Conservation (phyloP, 1,284 basidiomycete genomes). For the Sporisorium sorghi region DNA sequence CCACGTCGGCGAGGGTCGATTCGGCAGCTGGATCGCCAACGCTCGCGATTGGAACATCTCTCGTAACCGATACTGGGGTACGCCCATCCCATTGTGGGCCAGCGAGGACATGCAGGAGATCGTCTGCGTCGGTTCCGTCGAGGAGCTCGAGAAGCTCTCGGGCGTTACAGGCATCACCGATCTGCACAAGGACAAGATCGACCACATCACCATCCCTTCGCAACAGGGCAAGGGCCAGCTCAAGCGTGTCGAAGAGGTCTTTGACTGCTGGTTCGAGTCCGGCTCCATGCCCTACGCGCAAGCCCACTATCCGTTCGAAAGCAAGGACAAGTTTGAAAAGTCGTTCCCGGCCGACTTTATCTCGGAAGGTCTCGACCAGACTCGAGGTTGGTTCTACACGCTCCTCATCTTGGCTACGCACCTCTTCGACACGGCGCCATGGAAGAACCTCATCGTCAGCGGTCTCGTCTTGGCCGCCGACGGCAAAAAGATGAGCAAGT, state of each 20-base stretch:
- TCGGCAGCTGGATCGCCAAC: slow-evolving; percentile 96
- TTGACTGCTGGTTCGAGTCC: slow-evolving; percentile 99
- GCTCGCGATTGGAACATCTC: slow-evolving; percentile 99
- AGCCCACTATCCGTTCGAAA: slow-evolving; percentile 97
- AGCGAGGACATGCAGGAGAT: slow-evolving; percentile 95
- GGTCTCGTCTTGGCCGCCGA: slow-evolving; percentile 97
- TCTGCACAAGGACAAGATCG: slow-evolving; percentile 92
- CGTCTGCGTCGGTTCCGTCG: slow-evolving; percentile 87
- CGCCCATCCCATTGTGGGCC: slow-evolving; percentile 95
- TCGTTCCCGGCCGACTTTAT: slow-evolving; percentile 98
- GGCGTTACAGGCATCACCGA: slow-evolving; percentile 89
- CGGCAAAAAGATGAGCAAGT: slow-evolving; percentile 99
- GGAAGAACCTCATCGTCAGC: slow-evolving; percentile 97
- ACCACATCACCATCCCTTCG: slow-evolving; percentile 95
- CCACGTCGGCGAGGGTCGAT: slow-evolving; percentile 88
- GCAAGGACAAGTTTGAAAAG: slow-evolving; percentile 82
- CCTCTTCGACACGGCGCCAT: slow-evolving; percentile 90
- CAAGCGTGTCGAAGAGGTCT: slow-evolving; percentile 93
- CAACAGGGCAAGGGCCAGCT: slow-evolving; percentile 87
- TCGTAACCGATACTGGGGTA: slow-evolving; percentile 99
- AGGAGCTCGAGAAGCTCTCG: slow-evolving; percentile 86
- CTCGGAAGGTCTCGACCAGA: slow-evolving; percentile 83
- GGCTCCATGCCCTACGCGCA: slow-evolving; percentile 99
- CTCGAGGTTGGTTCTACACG: slow-evolving; percentile 98
- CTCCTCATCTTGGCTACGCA: slow-evolving; percentile 94